These are phyloP conservation scores for Arabidopsis lyrata DNA, from an alignment of 441 rosid species.

Conservation along the genomic window DNA sequence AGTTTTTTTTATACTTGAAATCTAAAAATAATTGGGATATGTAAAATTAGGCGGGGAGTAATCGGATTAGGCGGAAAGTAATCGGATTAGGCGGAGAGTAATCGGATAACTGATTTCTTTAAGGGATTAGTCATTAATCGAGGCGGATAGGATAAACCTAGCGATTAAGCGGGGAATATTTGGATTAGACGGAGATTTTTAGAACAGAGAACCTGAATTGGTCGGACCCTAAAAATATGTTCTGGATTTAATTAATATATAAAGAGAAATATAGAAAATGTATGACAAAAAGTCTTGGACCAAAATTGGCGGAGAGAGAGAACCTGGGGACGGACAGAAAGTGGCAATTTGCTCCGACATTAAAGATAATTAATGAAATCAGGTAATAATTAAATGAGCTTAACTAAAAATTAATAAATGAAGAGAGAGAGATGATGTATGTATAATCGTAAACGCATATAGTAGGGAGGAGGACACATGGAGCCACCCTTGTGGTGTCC, in stretches of 20 bases:
- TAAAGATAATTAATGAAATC: constrained; percentile 25
- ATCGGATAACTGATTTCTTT: no score
- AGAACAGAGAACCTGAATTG: no score
- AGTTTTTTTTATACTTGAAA: no score
- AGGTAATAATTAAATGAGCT: constrained; percentile 1
- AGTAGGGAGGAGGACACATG: constrained; percentile 13
- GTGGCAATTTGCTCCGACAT: constrained; percentile 37
- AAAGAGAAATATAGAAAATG: not conserved
- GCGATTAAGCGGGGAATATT: no score
- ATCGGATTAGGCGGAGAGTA: no score
- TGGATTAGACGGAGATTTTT: no score
- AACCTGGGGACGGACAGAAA: constrained; percentile 9
- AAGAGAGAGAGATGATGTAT: constrained; percentile 8
- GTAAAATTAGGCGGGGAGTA: no score
- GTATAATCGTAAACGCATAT: constrained; percentile 25
- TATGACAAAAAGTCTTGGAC: constrained; percentile 30
- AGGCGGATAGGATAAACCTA: no score
- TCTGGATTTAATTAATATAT: not conserved
- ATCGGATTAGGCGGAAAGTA: no score
- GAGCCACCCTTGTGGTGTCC: constrained; percentile 27
- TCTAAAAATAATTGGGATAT: no score
- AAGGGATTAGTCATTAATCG: no score
- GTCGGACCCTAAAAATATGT: not conserved
- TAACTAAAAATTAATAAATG: not conserved
- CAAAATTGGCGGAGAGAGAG: constrained; percentile 42